A percentile compares a stretch with the other conserved stretches of the same genome.
Evolutionary conservation across 2,329 filamentous ascomycete species (phyloP).

Genomic region (Rutstroemia sydowiana): DNA sequence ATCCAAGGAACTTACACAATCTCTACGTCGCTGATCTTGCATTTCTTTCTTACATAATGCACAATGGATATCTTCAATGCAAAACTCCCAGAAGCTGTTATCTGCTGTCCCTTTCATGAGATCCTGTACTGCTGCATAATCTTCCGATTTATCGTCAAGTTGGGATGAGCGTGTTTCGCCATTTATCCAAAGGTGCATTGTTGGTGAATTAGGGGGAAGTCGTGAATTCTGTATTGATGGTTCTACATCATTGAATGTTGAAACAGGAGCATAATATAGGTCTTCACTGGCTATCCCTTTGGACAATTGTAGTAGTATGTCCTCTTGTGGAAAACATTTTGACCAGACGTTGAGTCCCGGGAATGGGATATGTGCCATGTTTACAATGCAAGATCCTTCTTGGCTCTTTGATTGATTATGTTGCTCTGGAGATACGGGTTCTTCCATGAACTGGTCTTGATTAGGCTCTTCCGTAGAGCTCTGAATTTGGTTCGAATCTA

Average conservation of each 20-base stretch:
- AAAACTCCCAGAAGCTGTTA: constrained; percentile 1
- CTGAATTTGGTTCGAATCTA: too few species aligned
- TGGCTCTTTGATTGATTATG: too few species aligned
- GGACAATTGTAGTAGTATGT: not conserved
- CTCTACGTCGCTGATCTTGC: not conserved
- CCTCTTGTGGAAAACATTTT: not conserved
- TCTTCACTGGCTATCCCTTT: too few species aligned
- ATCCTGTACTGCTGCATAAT: not conserved
- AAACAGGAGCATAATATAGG: too few species aligned
- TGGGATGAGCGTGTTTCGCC: not conserved
- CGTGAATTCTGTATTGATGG: too few species aligned
- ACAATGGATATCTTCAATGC: constrained; percentile 10
- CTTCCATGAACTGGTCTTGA: too few species aligned
- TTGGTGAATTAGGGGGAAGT: not conserved
- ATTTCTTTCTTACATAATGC: not conserved
- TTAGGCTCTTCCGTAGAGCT: too few species aligned
- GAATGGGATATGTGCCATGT: not conserved
- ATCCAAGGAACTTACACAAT: not conserved
- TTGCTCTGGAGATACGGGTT: too few species aligned
- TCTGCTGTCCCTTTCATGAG: not conserved
- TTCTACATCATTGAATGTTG: too few species aligned
- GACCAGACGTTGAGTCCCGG: constrained; percentile 2
- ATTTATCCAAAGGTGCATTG: not conserved
- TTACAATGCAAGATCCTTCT: not conserved
- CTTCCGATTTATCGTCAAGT: not conserved